Evolutionary conservation across 176 grass and related monocot species (phyloP), one percentile per base, ranked within the genome.

Genomic region (Carex kokanica): DNA sequence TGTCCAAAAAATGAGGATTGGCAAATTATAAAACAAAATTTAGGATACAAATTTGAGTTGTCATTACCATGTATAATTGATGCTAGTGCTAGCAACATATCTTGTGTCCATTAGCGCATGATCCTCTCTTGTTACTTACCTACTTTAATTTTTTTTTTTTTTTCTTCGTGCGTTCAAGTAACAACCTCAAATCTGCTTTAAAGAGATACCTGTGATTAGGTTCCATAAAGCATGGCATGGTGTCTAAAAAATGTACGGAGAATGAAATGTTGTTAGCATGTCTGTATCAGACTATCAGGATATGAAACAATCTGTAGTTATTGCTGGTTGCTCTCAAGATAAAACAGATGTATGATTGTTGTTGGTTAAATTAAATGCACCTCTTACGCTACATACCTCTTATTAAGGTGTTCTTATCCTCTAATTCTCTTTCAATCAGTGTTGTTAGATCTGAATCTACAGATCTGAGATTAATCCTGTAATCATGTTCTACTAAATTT

Each of bases 341-440:
- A 23, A 78, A 61, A 81, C 16, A 63, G 34, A 81, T 41, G 56
- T 81, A 16, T 64, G 78, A 81, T 81, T 82, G 14, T 31, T 82
- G 80, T 52, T 82, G 47, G 80, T 68, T 20, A 23, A 49, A 68
- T 82, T 82, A 65, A 82, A 82, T 82, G 80, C 57, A 52, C 60
- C 57, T 82, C 32, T 17, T 60, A 82, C 3, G 17, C 43, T 47
- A 64, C 7, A 81, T 20, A 36, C 47, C 25, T 24, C 16, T 74
- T 74, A n/a, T n/a, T n/a, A 74, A 24, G 71, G 21, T 0, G 3
- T 58, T 58, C 32, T 32, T 79, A 60, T 13, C 9, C 1, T 70
- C 32, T 70, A 14, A 11, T 24, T 79, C 52, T 57, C 17, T 57
- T 58, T 80, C 45, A 78, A 57, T 14, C 73, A 55, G 7, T 78